Conservation (phyloP, 2,329 filamentous ascomycete genomes). For the Nothomitra cinnamomea region DNA sequence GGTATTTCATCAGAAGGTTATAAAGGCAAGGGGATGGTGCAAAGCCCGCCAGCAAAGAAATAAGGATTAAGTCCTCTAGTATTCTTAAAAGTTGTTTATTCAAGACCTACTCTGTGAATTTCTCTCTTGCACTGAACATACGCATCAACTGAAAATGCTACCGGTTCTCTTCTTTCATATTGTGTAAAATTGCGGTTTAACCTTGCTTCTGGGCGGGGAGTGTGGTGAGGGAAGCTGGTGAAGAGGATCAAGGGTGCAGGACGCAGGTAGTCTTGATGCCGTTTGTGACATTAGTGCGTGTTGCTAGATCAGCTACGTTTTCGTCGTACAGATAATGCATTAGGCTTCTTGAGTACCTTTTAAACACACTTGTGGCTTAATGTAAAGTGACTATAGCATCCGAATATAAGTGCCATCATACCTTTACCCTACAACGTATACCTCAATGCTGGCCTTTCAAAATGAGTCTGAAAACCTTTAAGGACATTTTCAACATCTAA, state of each 20-base stretch:
- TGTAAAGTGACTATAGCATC: background rate
- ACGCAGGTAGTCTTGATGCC: background rate
- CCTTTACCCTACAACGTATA: background rate
- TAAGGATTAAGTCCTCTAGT: background rate
- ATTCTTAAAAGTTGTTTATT: background rate
- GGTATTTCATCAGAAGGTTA: constrained; percentile 69
- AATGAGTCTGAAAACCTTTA: background rate
- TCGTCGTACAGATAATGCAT: background rate
- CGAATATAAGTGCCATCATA: background rate
- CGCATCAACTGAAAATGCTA: background rate
- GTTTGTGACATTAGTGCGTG: constrained; percentile 1
- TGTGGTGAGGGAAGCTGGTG: background rate
- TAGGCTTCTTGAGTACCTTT: no score
- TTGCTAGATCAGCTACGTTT: background rate
- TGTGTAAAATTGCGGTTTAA: background rate
- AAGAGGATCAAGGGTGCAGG: background rate
- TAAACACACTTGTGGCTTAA: background rate
- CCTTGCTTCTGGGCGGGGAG: background rate
- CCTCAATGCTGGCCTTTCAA: background rate
- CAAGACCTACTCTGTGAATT: background rate
- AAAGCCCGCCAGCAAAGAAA: constrained; percentile 33
- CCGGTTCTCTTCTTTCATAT: background rate
- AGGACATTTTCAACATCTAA: background rate
- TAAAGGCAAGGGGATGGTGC: constrained; percentile 60
- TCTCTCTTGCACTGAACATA: background rate